These are phyloP conservation scores for Yamadazyma kanchanaburiensis DNA, from an alignment of 1,139 yeast species.

Conservation along the genomic window DNA sequence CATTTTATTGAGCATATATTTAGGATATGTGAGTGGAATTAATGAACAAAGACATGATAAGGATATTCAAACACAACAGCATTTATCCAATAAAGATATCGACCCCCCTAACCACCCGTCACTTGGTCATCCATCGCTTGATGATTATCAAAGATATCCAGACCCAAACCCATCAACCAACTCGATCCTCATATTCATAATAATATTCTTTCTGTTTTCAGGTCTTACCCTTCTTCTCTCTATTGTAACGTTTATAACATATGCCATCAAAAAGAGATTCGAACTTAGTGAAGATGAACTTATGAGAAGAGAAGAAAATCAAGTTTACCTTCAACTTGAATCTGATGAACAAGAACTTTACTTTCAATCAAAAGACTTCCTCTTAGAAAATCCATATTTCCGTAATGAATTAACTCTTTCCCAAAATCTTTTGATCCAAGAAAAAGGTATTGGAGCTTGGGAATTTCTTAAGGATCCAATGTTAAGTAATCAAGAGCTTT, in stretches of 20 bases:
- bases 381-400: constrained; percentile 54
- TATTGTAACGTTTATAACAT: constrained; percentile 10
- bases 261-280: constrained; percentile 11
- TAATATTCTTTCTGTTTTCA: constrained; percentile 9
- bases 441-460: constrained; percentile 92
- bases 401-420: constrained; percentile 42
- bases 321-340: constrained; percentile 57
- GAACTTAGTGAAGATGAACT: constrained; percentile 47
- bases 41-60: too few relatives aligned
- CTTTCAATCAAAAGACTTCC: constrained; percentile 61
- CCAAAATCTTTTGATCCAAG: constrained; percentile 68
- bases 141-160: too few relatives aligned
- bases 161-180: too few relatives aligned
- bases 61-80: too few relatives aligned
- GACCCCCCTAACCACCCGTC: too few relatives aligned
- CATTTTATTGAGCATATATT: too few relatives aligned
- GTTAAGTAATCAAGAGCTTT: constrained; percentile 55
- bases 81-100: too few relatives aligned
- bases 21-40: too few relatives aligned
- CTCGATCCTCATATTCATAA: constrained; percentile 4
- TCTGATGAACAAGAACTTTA: constrained; percentile 81
- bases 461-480: constrained; percentile 75
- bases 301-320: constrained; percentile 58
- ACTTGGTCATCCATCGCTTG: too few relatives aligned
- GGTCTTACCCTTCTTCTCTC: constrained; percentile 12